phyloP scores from a whole-genome alignment of 164 flowering plant genomes.

The Amborella trichopoda region DNA sequence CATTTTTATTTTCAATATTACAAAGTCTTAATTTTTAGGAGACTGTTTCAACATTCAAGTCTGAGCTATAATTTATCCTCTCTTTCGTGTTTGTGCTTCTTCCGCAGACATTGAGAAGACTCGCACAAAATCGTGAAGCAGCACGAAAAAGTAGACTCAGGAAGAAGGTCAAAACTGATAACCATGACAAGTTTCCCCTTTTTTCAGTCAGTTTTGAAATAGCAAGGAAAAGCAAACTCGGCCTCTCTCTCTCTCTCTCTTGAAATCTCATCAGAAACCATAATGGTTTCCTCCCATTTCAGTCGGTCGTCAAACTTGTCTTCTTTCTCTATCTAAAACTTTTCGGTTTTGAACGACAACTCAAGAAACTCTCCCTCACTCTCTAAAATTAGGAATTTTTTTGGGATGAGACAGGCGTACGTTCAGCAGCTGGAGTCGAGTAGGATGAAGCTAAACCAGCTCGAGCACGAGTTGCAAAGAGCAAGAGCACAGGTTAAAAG shows the following conservation, averaged over 20 bases:
- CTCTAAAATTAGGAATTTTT: too few species aligned
- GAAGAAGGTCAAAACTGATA: conserved; percentile 86
- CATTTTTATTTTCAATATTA: background rate
- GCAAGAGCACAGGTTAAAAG: conserved; percentile 70
- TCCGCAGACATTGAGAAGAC: conserved; percentile 84
- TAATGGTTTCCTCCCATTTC: too few species aligned
- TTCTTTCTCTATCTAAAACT: too few species aligned
- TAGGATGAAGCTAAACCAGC: conserved; percentile 80
- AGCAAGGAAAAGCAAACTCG: too few species aligned
- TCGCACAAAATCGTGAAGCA: conserved; percentile 99
- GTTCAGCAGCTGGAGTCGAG: conserved; percentile 96
- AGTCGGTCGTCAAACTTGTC: too few species aligned
- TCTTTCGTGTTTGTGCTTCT: background rate
- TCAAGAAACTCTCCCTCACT: too few species aligned
- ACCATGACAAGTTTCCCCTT: too few species aligned
- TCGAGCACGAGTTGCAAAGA: conserved; percentile 92
- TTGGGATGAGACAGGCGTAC: conserved; percentile 99
- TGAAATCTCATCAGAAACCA: too few species aligned
- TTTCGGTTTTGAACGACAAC: too few species aligned
- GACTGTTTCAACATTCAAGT: too few species aligned
- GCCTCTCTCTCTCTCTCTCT: too few species aligned
- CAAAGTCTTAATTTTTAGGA: background rate
- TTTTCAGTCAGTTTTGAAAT: too few species aligned
- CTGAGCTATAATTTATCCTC: background rate
- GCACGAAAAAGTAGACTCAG: conserved; percentile 99